Evolutionary conservation across 768 basidiomycete species (phyloP).

Genomic region (Suillus lakei): DNA sequence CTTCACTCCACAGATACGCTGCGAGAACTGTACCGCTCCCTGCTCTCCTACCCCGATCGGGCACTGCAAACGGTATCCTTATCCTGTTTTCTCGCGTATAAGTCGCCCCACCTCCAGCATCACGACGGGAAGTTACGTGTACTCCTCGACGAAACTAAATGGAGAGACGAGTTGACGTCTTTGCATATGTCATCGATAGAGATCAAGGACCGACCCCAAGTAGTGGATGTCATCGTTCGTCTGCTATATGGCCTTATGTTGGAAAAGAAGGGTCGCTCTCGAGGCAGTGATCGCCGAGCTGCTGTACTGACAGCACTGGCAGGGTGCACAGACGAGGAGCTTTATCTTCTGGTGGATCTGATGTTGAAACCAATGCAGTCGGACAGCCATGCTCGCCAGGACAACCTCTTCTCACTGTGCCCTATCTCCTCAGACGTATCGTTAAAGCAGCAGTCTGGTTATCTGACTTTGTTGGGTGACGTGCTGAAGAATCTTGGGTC

Average conservation of each 20-base stretch:
- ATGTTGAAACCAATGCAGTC: constrained; percentile 79
- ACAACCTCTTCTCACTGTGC: constrained; percentile 33
- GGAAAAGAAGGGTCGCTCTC: constrained; percentile 71
- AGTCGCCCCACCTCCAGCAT: constrained; percentile 55
- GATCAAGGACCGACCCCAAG: constrained; percentile 58
- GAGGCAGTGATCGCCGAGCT: constrained; percentile 67
- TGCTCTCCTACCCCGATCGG: constrained; percentile 86
- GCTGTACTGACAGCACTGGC: constrained; percentile 77
- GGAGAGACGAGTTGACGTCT: constrained; percentile 85
- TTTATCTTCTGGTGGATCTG: constrained; percentile 78
- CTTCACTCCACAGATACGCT: constrained; percentile 71
- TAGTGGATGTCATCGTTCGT: constrained; percentile 73
- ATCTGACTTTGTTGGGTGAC: constrained; percentile 82
- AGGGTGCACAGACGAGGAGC: constrained; percentile 73
- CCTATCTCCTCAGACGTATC: constrained; percentile 40
- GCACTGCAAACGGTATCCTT: constrained; percentile 76
- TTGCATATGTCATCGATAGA: constrained; percentile 69
- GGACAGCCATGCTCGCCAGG: constrained; percentile 28
- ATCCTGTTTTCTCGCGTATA: constrained; percentile 83
- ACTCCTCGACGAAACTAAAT: constrained; percentile 83
- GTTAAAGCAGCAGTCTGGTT: constrained; percentile 80
- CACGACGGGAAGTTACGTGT: constrained; percentile 68
- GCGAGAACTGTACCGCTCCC: constrained; percentile 65
- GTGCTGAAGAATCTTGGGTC: constrained; percentile 84
- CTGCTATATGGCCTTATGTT: constrained; percentile 89